phyloP scores from a whole-genome alignment of 1,284 basidiomycete species.

The Gymnopus androsaceus region DNA sequence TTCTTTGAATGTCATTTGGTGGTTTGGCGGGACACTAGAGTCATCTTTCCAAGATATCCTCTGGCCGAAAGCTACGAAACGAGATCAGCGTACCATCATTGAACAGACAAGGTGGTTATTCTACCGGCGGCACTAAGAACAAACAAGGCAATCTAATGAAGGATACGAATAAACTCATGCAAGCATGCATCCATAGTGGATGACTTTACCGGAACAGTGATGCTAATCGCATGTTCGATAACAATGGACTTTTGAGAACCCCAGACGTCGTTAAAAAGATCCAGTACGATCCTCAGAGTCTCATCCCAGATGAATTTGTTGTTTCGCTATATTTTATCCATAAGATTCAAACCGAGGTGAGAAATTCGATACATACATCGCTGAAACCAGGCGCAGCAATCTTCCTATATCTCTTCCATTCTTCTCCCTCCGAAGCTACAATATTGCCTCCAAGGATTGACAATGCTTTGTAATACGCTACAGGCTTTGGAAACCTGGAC shows the following conservation, averaged over 20 bases:
- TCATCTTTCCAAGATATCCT: constrained; percentile 54
- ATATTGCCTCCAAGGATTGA: constrained; percentile 43
- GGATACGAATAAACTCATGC: background rate
- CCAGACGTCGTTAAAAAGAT: constrained; percentile 43
- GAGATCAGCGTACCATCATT: background rate
- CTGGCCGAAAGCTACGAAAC: constrained; percentile 57
- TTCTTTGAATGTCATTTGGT: constrained; percentile 58
- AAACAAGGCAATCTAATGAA: constrained; percentile 53
- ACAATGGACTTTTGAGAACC: constrained; percentile 31
- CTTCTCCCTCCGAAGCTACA: constrained; percentile 46
- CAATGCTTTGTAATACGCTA: constrained; percentile 31
- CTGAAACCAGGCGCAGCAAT: constrained; percentile 43
- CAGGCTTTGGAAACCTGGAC: constrained; percentile 15
- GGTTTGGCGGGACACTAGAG: constrained; percentile 41
- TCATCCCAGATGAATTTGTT: constrained; percentile 62
- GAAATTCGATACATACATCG: constrained; percentile 34
- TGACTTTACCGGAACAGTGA: constrained; percentile 51
- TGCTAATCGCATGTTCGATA: constrained; percentile 38
- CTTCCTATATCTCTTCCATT: constrained; percentile 48
- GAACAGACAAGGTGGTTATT: background rate
- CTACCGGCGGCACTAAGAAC: constrained; percentile 57
- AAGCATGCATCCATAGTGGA: background rate
- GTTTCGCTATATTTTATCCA: constrained; percentile 50
- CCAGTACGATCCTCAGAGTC: constrained; percentile 44
- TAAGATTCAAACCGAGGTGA: too few species aligned